These are phyloP conservation scores for Castanospermum australe DNA, from an alignment of 306 rosid species.

Conservation along the genomic window DNA sequence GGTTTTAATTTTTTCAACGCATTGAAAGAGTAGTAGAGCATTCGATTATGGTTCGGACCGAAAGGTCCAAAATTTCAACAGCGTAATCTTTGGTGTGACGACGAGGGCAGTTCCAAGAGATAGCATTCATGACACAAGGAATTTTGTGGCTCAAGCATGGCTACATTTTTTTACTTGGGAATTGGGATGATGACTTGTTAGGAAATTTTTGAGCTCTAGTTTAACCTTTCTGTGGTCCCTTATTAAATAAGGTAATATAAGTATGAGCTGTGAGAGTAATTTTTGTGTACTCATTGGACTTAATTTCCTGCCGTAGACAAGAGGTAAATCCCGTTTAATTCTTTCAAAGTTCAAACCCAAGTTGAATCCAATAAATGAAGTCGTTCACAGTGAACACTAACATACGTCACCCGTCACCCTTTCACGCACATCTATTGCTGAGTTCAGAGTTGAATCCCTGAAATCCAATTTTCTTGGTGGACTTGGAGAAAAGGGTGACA, in stretches of 20 bases:
- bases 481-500: not conserved
- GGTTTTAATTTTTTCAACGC: not conserved
- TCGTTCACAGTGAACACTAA: not conserved
- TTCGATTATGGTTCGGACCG: not conserved
- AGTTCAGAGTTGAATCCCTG: not conserved
- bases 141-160: not conserved
- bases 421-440: not conserved
- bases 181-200: not conserved
- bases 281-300: not conserved
- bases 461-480: not conserved
- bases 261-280: not conserved
- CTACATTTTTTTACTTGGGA: not conserved
- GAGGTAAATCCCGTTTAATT: not conserved
- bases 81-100: constrained; percentile 17
- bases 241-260: not conserved
- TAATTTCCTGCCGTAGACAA: not conserved
- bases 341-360: not conserved
- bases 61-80: constrained; percentile 20
- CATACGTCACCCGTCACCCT: not conserved
- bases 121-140: not conserved
- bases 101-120: not conserved
- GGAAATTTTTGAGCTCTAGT: not conserved
- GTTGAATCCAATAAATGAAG: not conserved
- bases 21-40: not conserved
- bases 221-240: too few relatives aligned